Evolutionary conservation across 164 flowering plant species (phyloP).

Genomic region (Vitis labrusca): DNA sequence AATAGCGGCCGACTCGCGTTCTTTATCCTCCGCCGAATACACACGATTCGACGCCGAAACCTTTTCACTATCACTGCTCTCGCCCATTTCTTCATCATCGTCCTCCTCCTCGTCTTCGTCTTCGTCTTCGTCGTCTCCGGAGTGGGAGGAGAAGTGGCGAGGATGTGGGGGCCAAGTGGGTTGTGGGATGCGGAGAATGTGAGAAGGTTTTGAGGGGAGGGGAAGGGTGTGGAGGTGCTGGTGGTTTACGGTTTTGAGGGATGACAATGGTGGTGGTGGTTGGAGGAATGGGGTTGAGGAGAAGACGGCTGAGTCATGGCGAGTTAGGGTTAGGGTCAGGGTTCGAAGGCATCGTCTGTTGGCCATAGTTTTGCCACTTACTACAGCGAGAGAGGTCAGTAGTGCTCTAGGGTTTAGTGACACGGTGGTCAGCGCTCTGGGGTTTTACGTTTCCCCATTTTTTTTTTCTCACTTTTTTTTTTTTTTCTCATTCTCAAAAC

Average conservation of each 20-base stretch:
- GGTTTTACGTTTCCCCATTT: not conserved
- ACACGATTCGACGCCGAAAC: slow-evolving; percentile 22
- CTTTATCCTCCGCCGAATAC: slow-evolving; percentile 65
- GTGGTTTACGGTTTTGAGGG: not conserved
- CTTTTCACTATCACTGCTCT: slow-evolving; percentile 7
- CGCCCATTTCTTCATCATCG: slow-evolving; percentile 21
- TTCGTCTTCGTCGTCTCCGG: slow-evolving; percentile 20
- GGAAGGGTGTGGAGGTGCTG: not conserved
- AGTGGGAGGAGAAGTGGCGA: slow-evolving; percentile 36
- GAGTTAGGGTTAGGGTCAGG: slow-evolving; percentile 34
- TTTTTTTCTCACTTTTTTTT: too few relatives aligned
- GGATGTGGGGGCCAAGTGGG: slow-evolving; percentile 1
- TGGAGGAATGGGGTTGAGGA: slow-evolving; percentile 13
- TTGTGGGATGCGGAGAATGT: slow-evolving; percentile 2
- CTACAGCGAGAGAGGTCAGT: not conserved
- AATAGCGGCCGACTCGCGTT: slow-evolving; percentile 69
- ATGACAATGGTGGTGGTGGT: not conserved
- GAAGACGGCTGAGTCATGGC: slow-evolving; percentile 28
- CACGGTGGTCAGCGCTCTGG: not conserved
- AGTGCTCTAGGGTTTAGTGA: not conserved
- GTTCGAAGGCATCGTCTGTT: slow-evolving; percentile 45
- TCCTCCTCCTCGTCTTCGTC: slow-evolving; percentile 26
- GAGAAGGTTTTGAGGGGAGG: slow-evolving; percentile 11
- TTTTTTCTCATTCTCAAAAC: too few relatives aligned
- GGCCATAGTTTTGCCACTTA: slow-evolving; percentile 36